Evolutionary conservation across 306 rosid species (phyloP).

Genomic region (Vigna angularis): DNA sequence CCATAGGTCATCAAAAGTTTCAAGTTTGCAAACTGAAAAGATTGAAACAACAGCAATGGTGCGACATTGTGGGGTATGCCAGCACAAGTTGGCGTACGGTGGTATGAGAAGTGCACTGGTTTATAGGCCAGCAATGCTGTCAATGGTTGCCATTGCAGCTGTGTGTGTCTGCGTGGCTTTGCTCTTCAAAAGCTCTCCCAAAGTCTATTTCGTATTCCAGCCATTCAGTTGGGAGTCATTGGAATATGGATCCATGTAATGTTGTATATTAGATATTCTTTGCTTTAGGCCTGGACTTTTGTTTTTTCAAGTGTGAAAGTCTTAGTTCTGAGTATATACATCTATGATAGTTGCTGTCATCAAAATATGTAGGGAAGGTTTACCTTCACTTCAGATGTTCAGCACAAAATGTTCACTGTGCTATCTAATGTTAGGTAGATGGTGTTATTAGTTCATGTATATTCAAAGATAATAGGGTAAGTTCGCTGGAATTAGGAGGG

Average conservation of each 20-base stretch:
- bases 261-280: slow-evolving; percentile 31
- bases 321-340: slow-evolving; percentile 41
- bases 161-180: slow-evolving; percentile 97
- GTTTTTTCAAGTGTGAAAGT: slow-evolving; percentile 26
- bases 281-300: slow-evolving; percentile 37
- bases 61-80: slow-evolving; percentile 59
- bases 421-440: slow-evolving; percentile 32
- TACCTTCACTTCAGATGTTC: slow-evolving; percentile 21
- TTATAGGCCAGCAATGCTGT: slow-evolving; percentile 89
- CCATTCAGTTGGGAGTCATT: slow-evolving; percentile 93
- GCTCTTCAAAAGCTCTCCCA: slow-evolving; percentile 92
- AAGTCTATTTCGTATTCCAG: slow-evolving; percentile 71
- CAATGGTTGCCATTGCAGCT: slow-evolving; percentile 93
- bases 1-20: slow-evolving; percentile 55
- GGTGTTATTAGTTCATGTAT: slow-evolving; percentile 31
- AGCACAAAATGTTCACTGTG: slow-evolving; percentile 29
- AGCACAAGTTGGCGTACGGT: slow-evolving; percentile 55
- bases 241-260: slow-evolving; percentile 76
- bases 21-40: slow-evolving; percentile 63
- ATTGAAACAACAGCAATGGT: slow-evolving; percentile 36
- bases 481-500: slow-evolving; percentile 35
- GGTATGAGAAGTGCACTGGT: slow-evolving; percentile 59
- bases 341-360: slow-evolving; percentile 31
- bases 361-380: slow-evolving; percentile 30
- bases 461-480: slow-evolving; percentile 31